Percentiles rank a stretch among this genome's conserved stretches.
Evolutionary conservation across 371 early-diverging fungal species (phyloP).

Genomic region (Parasitella parasitica): DNA sequence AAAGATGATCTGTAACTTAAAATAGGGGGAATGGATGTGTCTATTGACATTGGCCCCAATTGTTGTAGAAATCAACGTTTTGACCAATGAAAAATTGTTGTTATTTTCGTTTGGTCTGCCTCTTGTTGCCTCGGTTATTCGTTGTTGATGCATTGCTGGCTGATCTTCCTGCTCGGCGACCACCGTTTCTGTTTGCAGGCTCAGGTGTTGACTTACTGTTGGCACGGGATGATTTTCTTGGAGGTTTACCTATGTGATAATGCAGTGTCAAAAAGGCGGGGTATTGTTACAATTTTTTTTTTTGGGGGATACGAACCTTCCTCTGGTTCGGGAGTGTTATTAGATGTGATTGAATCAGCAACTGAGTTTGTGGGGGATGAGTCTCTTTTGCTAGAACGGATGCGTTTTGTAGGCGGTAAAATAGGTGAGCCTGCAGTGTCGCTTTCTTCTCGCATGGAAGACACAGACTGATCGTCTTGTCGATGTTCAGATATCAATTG

Average conservation of each 20-base stretch:
- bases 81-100: conserved; percentile 2
- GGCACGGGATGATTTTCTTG: conserved; percentile 25
- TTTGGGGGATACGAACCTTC: conserved; percentile 34
- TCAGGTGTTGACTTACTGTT: conserved; percentile 27
- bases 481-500: conserved; percentile 58
- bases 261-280: background rate
- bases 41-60: conserved; percentile 2
- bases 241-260: conserved; percentile 17
- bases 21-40: background rate
- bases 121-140: conserved; percentile 11
- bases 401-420: conserved; percentile 46
- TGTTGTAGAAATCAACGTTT: background rate
- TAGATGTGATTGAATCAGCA: conserved; percentile 55
- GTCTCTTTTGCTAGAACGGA: conserved; percentile 46
- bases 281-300: too few relatives aligned
- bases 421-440: conserved; percentile 28
- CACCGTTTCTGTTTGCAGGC: conserved; percentile 16
- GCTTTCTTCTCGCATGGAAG: conserved; percentile 22
- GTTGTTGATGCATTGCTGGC: conserved; percentile 9
- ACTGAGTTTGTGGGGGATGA: conserved; percentile 57
- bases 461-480: conserved; percentile 43
- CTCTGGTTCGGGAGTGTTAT: conserved; percentile 62
- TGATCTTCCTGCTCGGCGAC: conserved; percentile 20
- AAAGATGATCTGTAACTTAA: background rate
- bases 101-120: conserved; percentile 28